These are phyloP conservation scores for Diophrys appendiculata DNA, from an alignment of 73 alveolate genomes.

Conservation along the genomic window DNA sequence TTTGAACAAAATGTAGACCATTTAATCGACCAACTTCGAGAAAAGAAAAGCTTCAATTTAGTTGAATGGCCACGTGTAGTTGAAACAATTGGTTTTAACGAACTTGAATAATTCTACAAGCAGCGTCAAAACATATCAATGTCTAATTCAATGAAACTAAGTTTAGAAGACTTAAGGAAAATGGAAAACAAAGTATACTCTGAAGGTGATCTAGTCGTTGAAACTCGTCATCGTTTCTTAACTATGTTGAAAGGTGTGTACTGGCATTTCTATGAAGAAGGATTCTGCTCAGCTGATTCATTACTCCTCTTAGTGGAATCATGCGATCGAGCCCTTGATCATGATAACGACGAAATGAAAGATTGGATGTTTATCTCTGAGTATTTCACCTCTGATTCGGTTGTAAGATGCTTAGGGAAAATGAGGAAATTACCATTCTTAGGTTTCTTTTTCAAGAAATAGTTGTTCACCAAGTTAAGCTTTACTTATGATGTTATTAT, in stretches of 20 bases:
- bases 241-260: constrained; percentile 67
- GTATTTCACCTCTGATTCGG: constrained; percentile 12
- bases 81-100: constrained; percentile 34
- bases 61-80: constrained; percentile 24
- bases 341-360: constrained; percentile 32
- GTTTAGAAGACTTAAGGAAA: too few species aligned
- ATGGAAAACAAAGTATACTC: constrained; percentile 34
- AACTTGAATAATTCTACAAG: constrained; percentile 35
- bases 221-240: constrained; percentile 63
- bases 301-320: constrained; percentile 48
- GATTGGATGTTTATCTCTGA: constrained; percentile 42
- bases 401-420: background rate
- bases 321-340: constrained; percentile 63
- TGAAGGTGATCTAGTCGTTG: constrained; percentile 43
- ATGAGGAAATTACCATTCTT: background rate
- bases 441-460: constrained; percentile 23
- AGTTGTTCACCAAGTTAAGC: constrained; percentile 43
- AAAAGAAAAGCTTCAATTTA: constrained; percentile 34
- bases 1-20: constrained; percentile 26
- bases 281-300: constrained; percentile 52
- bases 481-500: constrained; percentile 63
- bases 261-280: constrained; percentile 48
- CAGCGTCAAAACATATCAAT: too few species aligned
- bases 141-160: too few species aligned
- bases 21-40: constrained; percentile 31